Conservation (phyloP, 371 early-diverging fungal species). For the Mortierella sp. region DNA sequence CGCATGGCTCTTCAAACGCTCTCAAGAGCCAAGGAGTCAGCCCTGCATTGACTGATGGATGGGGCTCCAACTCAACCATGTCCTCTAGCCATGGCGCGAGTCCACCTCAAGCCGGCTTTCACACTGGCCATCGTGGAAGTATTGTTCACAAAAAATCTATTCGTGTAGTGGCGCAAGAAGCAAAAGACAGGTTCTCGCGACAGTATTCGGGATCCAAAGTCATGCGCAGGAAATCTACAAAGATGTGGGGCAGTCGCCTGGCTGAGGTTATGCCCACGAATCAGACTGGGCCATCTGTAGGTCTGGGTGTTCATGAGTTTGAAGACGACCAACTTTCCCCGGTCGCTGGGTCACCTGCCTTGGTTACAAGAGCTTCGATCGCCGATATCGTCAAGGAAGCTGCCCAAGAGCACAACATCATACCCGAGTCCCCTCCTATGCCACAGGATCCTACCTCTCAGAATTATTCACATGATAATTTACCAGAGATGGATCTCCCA, state of each 20-base stretch:
- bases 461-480: constrained; percentile 13
- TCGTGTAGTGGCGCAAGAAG: constrained; percentile 70
- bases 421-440: constrained; percentile 21
- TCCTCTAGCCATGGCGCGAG: constrained; percentile 26
- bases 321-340: constrained; percentile 45
- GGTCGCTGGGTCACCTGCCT: constrained; percentile 40
- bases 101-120: constrained; percentile 22
- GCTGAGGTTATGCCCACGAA: constrained; percentile 72
- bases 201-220: constrained; percentile 58
- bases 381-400: constrained; percentile 48
- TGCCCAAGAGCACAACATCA: constrained; percentile 43
- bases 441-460: neutral
- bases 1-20: constrained; percentile 25
- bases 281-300: constrained; percentile 29
- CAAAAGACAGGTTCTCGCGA: constrained; percentile 58
- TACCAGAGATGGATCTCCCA: neutral
- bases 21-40: constrained; percentile 36
- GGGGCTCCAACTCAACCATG: constrained; percentile 56
- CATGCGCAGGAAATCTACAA: constrained; percentile 68
- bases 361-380: constrained; percentile 38
- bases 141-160: constrained; percentile 71
- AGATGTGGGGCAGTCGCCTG: constrained; percentile 73
- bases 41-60: constrained; percentile 44
- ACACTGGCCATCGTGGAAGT: constrained; percentile 37
- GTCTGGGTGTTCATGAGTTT: constrained; percentile 36